A percentile compares a stretch with the other conserved stretches of the same genome.
Conservation (phyloP, 306 rosid species). For the Medicago truncatula region DNA sequence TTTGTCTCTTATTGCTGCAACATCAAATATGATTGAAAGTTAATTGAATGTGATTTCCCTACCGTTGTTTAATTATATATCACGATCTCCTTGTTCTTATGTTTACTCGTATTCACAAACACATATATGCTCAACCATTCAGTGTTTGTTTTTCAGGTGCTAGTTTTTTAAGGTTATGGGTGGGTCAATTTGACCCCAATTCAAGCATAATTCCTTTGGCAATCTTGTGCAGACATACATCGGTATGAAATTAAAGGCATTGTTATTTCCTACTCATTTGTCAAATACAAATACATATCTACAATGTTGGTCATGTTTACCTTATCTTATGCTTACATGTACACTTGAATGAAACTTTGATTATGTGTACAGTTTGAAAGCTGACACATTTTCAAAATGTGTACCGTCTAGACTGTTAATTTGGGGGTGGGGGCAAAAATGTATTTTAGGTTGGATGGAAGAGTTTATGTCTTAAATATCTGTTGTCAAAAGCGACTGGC, state of each 20-base stretch:
- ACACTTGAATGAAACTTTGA: slow-evolving; percentile 15
- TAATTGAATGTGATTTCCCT: slow-evolving; percentile 7
- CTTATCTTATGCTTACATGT: slow-evolving; percentile 16
- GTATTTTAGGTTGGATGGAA: neutral
- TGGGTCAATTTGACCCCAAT: slow-evolving; percentile 60
- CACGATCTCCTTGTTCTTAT: slow-evolving; percentile 22
- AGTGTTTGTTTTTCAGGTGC: slow-evolving; percentile 60
- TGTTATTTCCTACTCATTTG: slow-evolving; percentile 8
- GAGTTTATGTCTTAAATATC: neutral
- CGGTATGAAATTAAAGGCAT: slow-evolving; percentile 52
- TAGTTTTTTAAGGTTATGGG: slow-evolving; percentile 67
- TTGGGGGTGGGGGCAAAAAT: neutral
- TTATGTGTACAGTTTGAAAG: slow-evolving; percentile 33
- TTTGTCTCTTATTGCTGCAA: slow-evolving; percentile 33
- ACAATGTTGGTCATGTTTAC: slow-evolving; percentile 28
- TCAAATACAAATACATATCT: slow-evolving; percentile 15
- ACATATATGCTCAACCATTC: slow-evolving; percentile 30
- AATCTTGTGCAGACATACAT: slow-evolving; percentile 55
- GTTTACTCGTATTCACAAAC: slow-evolving; percentile 17
- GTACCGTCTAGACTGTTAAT: neutral
- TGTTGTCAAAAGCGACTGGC: too few species aligned
- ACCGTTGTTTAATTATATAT: slow-evolving; percentile 26
- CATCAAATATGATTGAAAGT: slow-evolving; percentile 28
- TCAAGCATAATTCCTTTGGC: slow-evolving; percentile 68
- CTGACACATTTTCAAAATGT: neutral